These are phyloP conservation scores for Solanum rostratum DNA, from an alignment of 257 asterid species.

Conservation along the genomic window DNA sequence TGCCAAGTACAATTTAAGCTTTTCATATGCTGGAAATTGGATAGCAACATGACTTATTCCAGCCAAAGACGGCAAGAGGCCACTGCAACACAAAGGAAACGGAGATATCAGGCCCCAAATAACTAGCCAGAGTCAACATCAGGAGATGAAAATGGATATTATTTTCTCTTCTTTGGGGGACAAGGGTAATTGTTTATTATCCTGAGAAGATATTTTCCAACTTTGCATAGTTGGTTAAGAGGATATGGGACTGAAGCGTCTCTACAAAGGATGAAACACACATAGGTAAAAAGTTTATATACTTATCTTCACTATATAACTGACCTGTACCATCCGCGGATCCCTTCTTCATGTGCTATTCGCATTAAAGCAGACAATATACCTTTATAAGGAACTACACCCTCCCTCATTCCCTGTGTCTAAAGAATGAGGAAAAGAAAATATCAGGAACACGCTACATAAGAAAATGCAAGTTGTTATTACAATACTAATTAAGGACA, in stretches of 20 bases:
- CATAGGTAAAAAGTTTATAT: not conserved
- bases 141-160: not conserved
- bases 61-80: constrained; percentile 90
- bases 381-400: constrained; percentile 73
- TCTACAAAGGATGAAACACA: not conserved
- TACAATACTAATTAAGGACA: not conserved
- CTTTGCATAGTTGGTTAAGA: not conserved
- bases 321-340: constrained; percentile 98
- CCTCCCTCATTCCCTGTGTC: constrained; percentile 97
- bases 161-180: not conserved
- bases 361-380: constrained; percentile 78
- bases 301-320: constrained; percentile 6
- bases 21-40: constrained; percentile 93
- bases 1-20: constrained; percentile 70
- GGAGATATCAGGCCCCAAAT: not conserved
- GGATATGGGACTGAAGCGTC: not conserved
- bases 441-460: not conserved
- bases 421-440: constrained; percentile 11
- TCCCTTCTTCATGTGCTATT: constrained; percentile 81
- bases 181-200: not conserved
- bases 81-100: constrained; percentile 42
- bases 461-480: not conserved
- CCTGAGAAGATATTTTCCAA: not conserved
- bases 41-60: constrained; percentile 93
- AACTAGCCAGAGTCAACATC: not conserved